Evolutionary conservation across 495 filamentous ascomycete species (phyloP).

Genomic region (Tuber microsphaerosporum): DNA sequence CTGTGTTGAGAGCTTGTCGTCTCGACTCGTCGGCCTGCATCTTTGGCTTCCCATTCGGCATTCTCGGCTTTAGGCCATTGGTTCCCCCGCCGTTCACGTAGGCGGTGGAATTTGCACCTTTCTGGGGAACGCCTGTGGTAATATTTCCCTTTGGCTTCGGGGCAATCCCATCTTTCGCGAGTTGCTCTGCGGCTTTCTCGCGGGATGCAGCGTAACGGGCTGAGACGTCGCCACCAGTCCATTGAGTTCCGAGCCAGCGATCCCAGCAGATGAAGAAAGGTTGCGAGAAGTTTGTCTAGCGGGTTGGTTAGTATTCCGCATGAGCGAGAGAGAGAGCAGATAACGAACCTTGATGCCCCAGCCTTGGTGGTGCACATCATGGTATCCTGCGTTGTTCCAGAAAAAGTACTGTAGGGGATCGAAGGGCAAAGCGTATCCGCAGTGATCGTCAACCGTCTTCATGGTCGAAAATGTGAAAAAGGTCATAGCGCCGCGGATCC

Average conservation of each 20-base stretch:
- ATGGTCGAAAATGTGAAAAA: constrained; percentile 80
- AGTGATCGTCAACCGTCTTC: constrained; percentile 97
- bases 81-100: constrained; percentile 17
- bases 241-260: constrained; percentile 61
- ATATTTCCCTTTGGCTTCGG: constrained; percentile 20
- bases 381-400: constrained; percentile 88
- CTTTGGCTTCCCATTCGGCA: constrained; percentile 17
- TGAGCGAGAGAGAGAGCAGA: neutral
- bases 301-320: constrained; percentile 14
- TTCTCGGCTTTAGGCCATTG: constrained; percentile 23
- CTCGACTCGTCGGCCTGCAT: constrained; percentile 18
- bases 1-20: constrained; percentile 8
- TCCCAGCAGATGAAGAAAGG: constrained; percentile 89
- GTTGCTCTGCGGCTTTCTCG: constrained; percentile 27
- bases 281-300: constrained; percentile 58
- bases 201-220: constrained; percentile 35
- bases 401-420: constrained; percentile 87
- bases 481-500: constrained; percentile 66
- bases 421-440: constrained; percentile 89
- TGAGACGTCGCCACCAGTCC: constrained; percentile 52
- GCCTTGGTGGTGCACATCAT: constrained; percentile 97
- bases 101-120: constrained; percentile 12
- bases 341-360: constrained; percentile 89
- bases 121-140: neutral
- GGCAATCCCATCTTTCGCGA: constrained; percentile 9